phyloP scores from a whole-genome alignment of 1,139 yeast genomes.

The Meyerozyma elateridarum region DNA sequence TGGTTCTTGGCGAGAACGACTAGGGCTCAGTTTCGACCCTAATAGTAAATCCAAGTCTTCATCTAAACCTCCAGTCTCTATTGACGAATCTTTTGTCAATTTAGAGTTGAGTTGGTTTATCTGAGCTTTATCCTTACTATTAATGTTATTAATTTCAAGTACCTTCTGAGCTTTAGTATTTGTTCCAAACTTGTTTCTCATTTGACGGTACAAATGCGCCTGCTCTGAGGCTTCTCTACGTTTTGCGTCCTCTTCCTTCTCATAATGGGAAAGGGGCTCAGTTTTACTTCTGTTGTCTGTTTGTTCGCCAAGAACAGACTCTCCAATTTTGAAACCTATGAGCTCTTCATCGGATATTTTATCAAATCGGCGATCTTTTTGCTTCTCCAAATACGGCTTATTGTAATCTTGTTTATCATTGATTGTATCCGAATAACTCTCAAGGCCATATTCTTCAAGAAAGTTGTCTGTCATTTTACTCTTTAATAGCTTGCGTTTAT shows the following conservation, averaged over 20 bases:
- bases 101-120: slow-evolving; percentile 24
- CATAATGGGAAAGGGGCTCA: slow-evolving; percentile 24
- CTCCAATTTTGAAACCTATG: slow-evolving; percentile 36
- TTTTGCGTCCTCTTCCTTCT: slow-evolving; percentile 21
- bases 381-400: slow-evolving; percentile 18
- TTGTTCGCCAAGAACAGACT: slow-evolving; percentile 13
- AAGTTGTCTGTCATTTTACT: slow-evolving; percentile 31
- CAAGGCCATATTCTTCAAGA: slow-evolving; percentile 39
- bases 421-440: slow-evolving; percentile 25
- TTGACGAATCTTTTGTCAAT: slow-evolving; percentile 12
- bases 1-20: slow-evolving; percentile 2
- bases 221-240: slow-evolving; percentile 24
- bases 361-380: slow-evolving; percentile 18
- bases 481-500: slow-evolving; percentile 28
- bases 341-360: slow-evolving; percentile 25
- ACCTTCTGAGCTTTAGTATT: slow-evolving; percentile 13
- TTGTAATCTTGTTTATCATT: slow-evolving; percentile 26
- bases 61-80: slow-evolving; percentile 6
- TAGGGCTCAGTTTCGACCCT: slow-evolving; percentile 12
- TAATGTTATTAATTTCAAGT: slow-evolving; percentile 36
- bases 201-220: slow-evolving; percentile 24
- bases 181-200: slow-evolving; percentile 26
- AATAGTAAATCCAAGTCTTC: slow-evolving; percentile 16
- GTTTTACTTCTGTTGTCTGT: slow-evolving; percentile 11
- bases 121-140: slow-evolving; percentile 21